These are phyloP conservation scores for Tylopilus felleus DNA, from an alignment of 768 basidiomycete genomes.

Conservation along the genomic window DNA sequence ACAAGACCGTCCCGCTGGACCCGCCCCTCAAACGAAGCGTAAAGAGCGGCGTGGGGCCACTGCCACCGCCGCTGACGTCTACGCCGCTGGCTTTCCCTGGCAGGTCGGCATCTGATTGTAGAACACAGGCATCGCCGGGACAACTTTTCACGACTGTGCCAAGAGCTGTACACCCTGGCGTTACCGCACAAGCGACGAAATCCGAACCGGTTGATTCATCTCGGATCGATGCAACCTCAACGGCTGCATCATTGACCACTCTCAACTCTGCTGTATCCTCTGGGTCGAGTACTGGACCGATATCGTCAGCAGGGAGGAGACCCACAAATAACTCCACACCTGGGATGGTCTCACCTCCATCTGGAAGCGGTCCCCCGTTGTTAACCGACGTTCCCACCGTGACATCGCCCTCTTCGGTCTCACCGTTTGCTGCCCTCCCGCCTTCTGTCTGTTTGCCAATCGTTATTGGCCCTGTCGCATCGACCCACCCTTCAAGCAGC, in stretches of 20 bases:
- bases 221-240: neutral
- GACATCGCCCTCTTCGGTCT: conserved; percentile 3
- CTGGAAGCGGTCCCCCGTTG: conserved; percentile 7
- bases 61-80: conserved; percentile 70
- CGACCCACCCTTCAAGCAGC: conserved; percentile 48
- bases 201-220: conserved; percentile 3
- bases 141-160: conserved; percentile 11
- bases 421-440: conserved; percentile 30
- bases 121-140: neutral
- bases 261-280: conserved; percentile 1
- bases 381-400: conserved; percentile 15
- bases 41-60: conserved; percentile 54
- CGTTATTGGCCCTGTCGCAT: conserved; percentile 67
- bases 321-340: conserved; percentile 20
- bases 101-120: conserved; percentile 5
- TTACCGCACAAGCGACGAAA: conserved; percentile 1
- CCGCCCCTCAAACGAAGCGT: conserved; percentile 69
- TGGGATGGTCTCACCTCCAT: neutral
- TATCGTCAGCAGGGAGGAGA: conserved; percentile 3
- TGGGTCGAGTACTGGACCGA: conserved; percentile 3
- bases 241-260: neutral
- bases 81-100: conserved; percentile 55
- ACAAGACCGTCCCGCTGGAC: conserved; percentile 50
- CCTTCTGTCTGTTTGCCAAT: conserved; percentile 68
- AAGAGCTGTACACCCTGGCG: neutral